Base-by-base conservation (phyloP, 441 rosid species). In the Iberis amara region DNA sequence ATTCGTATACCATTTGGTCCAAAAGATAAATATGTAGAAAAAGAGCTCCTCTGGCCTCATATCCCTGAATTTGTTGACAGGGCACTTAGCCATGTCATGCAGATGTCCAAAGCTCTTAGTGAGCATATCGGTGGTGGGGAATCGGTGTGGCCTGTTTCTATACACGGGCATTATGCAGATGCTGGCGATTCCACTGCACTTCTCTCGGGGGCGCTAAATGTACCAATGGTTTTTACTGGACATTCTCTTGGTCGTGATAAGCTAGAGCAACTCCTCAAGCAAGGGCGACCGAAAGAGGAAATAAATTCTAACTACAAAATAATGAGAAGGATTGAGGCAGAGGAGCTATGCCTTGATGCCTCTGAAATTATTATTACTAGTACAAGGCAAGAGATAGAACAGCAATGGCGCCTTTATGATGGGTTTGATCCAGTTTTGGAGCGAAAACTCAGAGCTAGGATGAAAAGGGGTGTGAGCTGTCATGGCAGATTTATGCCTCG, bases 171-270 rank as follows among this genome's bases (percentile, higher is more conserved):
- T 65, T 88, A 82, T 64, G 91, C 94, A 45, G 96, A 88, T 73
- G 91, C 94, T 15, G 96, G 94, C 15, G 82, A 88, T 56, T 78
- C 89, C 33, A 78, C 86, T 8, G 86, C 94, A 38, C 90, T 85
- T 73, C 65, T 88, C 54, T 79, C 96, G 52, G 96, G 96, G 27
- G 85, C 89, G 64, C 66, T 85, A 32, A 88, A 85, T 57, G 96
- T 88, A 12, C 96, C 96, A 6, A 84, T 84, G 96, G 76, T 87
- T 68, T 87, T 87, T 59, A 87, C 96, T 35, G 96, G 94, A 8
- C 96, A 87, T 59, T 87, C 96, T 62, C 86, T 87, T 52, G 96
- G 96, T 9, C 82, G 90, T 30, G 94, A 87, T 74, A 87, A 87
- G 75, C 67, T 87, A 11, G 94, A 87, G 47, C 96, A 87, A 59